These are phyloP conservation scores for Dendrobium nobile DNA, from an alignment of 106 monocot species.

Conservation along the genomic window DNA sequence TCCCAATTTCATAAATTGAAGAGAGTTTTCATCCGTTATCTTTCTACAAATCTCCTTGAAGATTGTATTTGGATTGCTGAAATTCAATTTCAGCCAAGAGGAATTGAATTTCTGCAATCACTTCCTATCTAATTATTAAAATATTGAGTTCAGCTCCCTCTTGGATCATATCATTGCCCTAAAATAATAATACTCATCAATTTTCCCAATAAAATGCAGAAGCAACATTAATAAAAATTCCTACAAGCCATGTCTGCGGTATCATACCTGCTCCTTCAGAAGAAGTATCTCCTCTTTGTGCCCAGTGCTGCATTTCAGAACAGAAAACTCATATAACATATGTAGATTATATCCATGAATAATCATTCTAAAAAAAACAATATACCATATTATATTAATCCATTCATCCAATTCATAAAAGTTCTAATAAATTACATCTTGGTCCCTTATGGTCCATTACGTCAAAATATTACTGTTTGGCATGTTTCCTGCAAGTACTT, in stretches of 20 bases:
- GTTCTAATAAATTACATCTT: background rate
- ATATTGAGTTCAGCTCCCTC: too few species aligned
- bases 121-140: too few species aligned
- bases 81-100: too few species aligned
- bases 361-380: background rate
- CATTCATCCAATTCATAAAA: background rate
- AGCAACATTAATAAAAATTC: background rate
- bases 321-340: constrained; percentile 1
- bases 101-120: too few species aligned
- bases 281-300: constrained; percentile 79
- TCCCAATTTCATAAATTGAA: too few species aligned
- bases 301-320: constrained; percentile 64
- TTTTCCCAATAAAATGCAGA: background rate
- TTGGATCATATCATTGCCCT: too few species aligned
- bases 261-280: constrained; percentile 59
- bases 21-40: too few species aligned
- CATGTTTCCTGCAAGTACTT: background rate
- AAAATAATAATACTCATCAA: background rate
- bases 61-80: too few species aligned
- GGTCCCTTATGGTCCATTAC: background rate
- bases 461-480: background rate
- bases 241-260: background rate
- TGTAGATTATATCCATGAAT: background rate
- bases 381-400: background rate
- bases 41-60: too few species aligned